Evolutionary conservation across 805 yeast genomes (phyloP).

Genomic region (Starmerella floricola): DNA sequence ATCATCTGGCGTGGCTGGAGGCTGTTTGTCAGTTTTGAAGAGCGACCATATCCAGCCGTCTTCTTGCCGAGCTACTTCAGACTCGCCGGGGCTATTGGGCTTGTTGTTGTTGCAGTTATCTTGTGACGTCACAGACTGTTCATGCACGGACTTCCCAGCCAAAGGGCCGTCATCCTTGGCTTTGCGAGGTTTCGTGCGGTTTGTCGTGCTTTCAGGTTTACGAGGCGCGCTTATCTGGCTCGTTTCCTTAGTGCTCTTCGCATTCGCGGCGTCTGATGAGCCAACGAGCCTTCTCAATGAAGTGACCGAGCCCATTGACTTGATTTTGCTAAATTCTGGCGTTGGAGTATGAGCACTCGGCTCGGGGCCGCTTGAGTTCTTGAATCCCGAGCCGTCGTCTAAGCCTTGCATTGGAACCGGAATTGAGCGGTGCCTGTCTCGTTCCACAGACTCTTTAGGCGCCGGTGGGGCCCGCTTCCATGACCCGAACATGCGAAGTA

Average conservation of each 20-base stretch:
- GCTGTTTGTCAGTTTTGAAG: neutral
- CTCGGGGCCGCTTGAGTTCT: constrained; percentile 4
- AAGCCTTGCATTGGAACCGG: constrained; percentile 1
- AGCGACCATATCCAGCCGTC: constrained; percentile 2
- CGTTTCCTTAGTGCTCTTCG: neutral
- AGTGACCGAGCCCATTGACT: neutral
- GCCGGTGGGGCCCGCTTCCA: neutral
- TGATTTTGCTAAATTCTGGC: constrained; percentile 5
- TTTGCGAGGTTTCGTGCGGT: too few relatives aligned
- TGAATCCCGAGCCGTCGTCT: neutral
- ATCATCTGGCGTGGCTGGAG: neutral
- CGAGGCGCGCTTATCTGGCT: too few relatives aligned
- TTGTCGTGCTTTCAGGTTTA: too few relatives aligned
- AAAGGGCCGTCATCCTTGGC: too few relatives aligned
- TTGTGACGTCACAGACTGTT: too few relatives aligned
- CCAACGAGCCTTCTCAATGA: constrained; percentile 1
- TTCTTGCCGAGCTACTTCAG: too few relatives aligned
- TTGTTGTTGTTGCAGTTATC: too few relatives aligned
- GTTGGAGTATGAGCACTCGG: neutral
- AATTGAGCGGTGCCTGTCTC: neutral
- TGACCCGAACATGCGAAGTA: neutral
- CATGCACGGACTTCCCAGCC: too few relatives aligned
- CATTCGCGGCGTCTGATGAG: neutral
- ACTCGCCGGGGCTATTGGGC: too few relatives aligned
- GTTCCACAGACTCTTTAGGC: neutral